These are phyloP conservation scores for Ophiostoma himal-ulmi DNA, from an alignment of 2,329 filamentous ascomycete genomes.

Conservation along the genomic window DNA sequence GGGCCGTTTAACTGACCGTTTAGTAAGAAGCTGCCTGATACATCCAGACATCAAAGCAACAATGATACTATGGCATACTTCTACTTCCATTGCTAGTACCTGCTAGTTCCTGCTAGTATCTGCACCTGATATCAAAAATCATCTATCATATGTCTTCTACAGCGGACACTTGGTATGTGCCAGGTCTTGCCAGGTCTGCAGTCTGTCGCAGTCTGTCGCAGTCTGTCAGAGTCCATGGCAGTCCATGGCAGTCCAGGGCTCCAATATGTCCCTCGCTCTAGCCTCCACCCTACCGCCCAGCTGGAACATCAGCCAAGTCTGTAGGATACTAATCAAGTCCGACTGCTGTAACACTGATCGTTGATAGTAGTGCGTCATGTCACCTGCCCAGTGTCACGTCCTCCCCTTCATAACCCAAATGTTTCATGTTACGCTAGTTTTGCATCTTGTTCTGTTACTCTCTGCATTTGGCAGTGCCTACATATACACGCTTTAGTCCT, in stretches of 20 bases:
- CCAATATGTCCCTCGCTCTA: no score
- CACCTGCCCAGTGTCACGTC: background rate
- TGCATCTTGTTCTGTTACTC: background rate
- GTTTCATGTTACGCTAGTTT: background rate
- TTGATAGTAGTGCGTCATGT: background rate
- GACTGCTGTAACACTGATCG: background rate
- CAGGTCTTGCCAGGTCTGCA: background rate
- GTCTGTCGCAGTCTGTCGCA: no score
- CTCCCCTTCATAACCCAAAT: background rate
- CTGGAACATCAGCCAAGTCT: background rate
- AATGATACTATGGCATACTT: no score
- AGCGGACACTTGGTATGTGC: background rate
- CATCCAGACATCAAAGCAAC: background rate
- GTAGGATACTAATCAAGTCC: background rate
- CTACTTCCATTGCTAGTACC: background rate
- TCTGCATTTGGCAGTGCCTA: background rate
- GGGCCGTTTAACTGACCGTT: background rate
- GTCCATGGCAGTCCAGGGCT: background rate
- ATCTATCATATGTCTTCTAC: background rate
- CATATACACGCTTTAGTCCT: no score
- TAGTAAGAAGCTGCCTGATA: background rate
- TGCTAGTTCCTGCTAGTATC: background rate
- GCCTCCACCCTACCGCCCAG: background rate
- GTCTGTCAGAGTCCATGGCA: background rate
- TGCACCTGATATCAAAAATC: background rate